A percentile compares a stretch with the other conserved stretches of the same genome.
Conservation (phyloP, 2,329 filamentous ascomycete genomes). For the Trichoderma guizhouense region DNA sequence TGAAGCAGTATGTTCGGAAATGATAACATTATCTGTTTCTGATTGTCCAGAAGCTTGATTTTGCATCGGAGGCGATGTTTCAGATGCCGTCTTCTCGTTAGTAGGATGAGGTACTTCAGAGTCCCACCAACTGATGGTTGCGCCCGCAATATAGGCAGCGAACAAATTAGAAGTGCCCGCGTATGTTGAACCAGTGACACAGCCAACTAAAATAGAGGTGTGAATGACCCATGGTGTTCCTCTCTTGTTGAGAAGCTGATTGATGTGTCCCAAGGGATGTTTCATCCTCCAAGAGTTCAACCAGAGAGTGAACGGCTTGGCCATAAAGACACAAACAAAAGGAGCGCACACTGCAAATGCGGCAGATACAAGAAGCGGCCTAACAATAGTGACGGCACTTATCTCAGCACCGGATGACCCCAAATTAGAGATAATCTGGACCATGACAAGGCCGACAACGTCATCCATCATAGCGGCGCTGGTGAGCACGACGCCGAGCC, state of each 20-base stretch:
- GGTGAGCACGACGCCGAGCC: constrained; percentile 60
- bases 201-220: constrained; percentile 46
- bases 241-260: constrained; percentile 26
- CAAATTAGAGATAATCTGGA: constrained; percentile 69
- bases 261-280: constrained; percentile 23
- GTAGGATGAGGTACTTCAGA: constrained; percentile 29
- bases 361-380: constrained; percentile 46
- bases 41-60: neutral
- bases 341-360: constrained; percentile 50
- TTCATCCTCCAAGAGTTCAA: constrained; percentile 33
- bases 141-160: constrained; percentile 61
- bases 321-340: constrained; percentile 43
- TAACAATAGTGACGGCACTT: constrained; percentile 38
- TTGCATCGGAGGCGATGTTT: neutral
- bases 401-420: constrained; percentile 32
- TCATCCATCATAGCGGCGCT: constrained; percentile 81
- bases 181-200: constrained; percentile 52
- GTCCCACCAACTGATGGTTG: constrained; percentile 59
- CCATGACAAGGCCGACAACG: constrained; percentile 72
- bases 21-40: neutral
- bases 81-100: neutral
- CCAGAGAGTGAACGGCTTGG: constrained; percentile 39
- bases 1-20: neutral
- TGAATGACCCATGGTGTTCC: constrained; percentile 43
- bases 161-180: constrained; percentile 62